Percentiles rank a stretch among this genome's conserved stretches.
Conservation (phyloP, 176 grass and related monocot genomes). For the Carex scoparia region DNA sequence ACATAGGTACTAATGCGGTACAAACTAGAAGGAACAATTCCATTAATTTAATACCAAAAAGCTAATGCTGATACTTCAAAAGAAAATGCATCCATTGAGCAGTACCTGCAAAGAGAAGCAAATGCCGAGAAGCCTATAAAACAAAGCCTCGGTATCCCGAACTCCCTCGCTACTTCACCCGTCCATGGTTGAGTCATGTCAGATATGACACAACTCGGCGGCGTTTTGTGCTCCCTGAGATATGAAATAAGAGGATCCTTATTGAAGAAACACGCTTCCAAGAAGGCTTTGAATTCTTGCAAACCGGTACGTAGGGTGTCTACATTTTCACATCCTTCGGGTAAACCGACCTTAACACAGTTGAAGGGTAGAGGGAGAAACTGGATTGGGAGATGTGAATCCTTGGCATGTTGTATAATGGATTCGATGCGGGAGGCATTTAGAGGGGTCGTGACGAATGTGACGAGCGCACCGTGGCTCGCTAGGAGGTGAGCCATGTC, state of each 20-base stretch:
- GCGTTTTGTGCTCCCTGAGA: slow-evolving; percentile 9
- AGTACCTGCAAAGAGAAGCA: slow-evolving; percentile 17
- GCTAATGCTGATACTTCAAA: neutral
- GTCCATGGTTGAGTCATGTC: slow-evolving; percentile 27
- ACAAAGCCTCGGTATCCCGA: slow-evolving; percentile 26
- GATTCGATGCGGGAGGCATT: slow-evolving; percentile 27
- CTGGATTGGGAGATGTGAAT: neutral
- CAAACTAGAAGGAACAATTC: neutral
- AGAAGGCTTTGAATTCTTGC: neutral
- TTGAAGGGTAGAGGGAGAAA: slow-evolving; percentile 28
- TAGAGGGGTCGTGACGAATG: slow-evolving; percentile 34
- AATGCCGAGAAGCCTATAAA: slow-evolving; percentile 23
- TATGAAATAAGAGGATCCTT: slow-evolving; percentile 24
- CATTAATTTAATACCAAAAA: neutral
- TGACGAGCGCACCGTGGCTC: slow-evolving; percentile 20
- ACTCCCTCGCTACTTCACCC: slow-evolving; percentile 5
- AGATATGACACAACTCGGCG: slow-evolving; percentile 27
- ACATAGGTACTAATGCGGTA: too few species aligned
- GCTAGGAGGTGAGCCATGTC: slow-evolving; percentile 33
- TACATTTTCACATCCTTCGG: slow-evolving; percentile 25
- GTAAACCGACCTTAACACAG: neutral
- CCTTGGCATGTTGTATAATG: slow-evolving; percentile 21
- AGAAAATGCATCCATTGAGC: neutral
- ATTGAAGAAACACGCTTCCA: neutral
- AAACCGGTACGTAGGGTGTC: slow-evolving; percentile 8